These are phyloP conservation scores for Penicillium simplicissimum DNA, from an alignment of 495 filamentous ascomycete genomes.

Conservation along the genomic window DNA sequence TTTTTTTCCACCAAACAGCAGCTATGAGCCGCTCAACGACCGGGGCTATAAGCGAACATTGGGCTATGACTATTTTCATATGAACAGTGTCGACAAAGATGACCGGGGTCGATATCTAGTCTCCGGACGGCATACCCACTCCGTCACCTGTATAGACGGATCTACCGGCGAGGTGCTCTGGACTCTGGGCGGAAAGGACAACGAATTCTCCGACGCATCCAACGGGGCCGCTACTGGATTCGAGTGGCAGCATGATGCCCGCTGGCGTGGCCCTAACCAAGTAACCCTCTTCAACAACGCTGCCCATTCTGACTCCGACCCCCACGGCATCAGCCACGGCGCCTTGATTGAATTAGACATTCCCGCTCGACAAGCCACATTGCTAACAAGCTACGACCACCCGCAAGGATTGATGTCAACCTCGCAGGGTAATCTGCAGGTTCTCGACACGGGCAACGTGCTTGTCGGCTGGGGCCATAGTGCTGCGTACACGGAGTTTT, in stretches of 20 bases:
- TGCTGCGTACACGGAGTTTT: conserved; percentile 57
- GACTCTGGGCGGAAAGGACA: conserved; percentile 52
- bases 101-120: conserved; percentile 54
- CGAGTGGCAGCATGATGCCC: conserved; percentile 56
- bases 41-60: conserved; percentile 21
- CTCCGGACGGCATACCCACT: conserved; percentile 53
- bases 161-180: conserved; percentile 55
- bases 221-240: conserved; percentile 46
- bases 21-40: conserved; percentile 23
- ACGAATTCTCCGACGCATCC: conserved; percentile 46
- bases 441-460: conserved; percentile 53
- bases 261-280: conserved; percentile 38
- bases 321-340: conserved; percentile 28
- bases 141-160: conserved; percentile 46
- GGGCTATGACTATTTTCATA: conserved; percentile 55
- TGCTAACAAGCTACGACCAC: conserved; percentile 31
- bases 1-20: conserved; percentile 28
- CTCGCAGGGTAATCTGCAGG: conserved; percentile 60
- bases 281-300: conserved; percentile 56
- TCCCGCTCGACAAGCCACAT: conserved; percentile 17
- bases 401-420: conserved; percentile 42
- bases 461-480: conserved; percentile 61
- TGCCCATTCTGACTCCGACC: conserved; percentile 29
- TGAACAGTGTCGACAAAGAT: conserved; percentile 60
- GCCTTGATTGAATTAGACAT: conserved; percentile 35